Conservation (phyloP, 1,284 basidiomycete species). For the Irpex rosettiformis region DNA sequence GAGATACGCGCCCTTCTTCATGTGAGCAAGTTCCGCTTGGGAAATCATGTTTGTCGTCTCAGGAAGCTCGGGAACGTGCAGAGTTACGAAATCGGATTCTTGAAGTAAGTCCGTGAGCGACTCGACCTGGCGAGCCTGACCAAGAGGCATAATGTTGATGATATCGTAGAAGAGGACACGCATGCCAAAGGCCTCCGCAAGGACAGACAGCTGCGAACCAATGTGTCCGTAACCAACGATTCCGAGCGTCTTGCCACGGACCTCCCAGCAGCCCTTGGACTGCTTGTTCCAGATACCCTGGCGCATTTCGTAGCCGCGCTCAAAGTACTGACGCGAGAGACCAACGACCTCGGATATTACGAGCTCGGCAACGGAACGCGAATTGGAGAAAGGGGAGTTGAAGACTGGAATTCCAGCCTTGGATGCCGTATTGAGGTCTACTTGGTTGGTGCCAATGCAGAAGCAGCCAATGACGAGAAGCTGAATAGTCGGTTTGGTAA, state of each 20-base stretch:
- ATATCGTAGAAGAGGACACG: slow-evolving; percentile 96
- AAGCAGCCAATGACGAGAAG: slow-evolving; percentile 98
- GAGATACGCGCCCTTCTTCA: slow-evolving; percentile 95
- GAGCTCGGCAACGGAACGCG: slow-evolving; percentile 97
- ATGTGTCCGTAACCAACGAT: slow-evolving; percentile 99
- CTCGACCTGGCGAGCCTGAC: slow-evolving; percentile 88
- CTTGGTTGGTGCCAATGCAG: slow-evolving; percentile 99
- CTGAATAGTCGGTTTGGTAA: slow-evolving; percentile 37
- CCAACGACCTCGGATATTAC: slow-evolving; percentile 94
- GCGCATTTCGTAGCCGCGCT: slow-evolving; percentile 87
- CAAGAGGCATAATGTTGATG: slow-evolving; percentile 96
- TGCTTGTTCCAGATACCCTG: slow-evolving; percentile 98
- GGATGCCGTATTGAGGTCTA: slow-evolving; percentile 85
- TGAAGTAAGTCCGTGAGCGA: slow-evolving; percentile 76
- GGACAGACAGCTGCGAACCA: slow-evolving; percentile 94
- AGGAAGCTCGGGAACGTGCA: slow-evolving; percentile 95
- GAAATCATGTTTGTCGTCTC: slow-evolving; percentile 97
- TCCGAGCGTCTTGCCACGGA: slow-evolving; percentile 96
- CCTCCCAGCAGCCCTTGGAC: slow-evolving; percentile 97
- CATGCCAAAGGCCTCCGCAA: slow-evolving; percentile 96
- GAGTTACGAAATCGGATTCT: slow-evolving; percentile 89
- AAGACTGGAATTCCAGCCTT: slow-evolving; percentile 95
- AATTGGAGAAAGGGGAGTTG: slow-evolving; percentile 99
- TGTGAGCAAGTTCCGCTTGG: slow-evolving; percentile 71
- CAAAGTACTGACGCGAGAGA: slow-evolving; percentile 91